Percentiles rank a stretch among this genome's conserved stretches.
These are phyloP conservation scores for Fusarium azukiicola DNA, from an alignment of 2,329 filamentous ascomycete species.

Conservation along the genomic window DNA sequence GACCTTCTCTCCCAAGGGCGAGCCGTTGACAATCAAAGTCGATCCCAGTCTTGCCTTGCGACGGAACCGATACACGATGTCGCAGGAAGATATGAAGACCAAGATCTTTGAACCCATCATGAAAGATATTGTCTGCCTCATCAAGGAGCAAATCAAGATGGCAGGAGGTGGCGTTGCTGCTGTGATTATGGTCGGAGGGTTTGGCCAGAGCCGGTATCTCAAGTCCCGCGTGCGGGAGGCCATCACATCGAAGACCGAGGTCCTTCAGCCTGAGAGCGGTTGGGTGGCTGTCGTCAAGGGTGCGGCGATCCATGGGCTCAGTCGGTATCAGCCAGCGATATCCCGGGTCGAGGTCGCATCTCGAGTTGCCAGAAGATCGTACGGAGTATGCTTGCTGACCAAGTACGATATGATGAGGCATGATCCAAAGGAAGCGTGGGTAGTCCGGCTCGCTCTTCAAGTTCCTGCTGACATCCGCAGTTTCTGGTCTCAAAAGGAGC, in stretches of 20 bases:
- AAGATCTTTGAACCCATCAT: conserved; percentile 67
- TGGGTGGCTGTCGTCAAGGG: conserved; percentile 75
- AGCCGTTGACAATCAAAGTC: conserved; percentile 62
- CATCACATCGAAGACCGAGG: conserved; percentile 60
- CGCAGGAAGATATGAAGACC: conserved; percentile 83
- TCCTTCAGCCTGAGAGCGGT: conserved; percentile 71
- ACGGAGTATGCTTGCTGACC: conserved; percentile 61
- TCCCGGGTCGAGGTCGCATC: conserved; percentile 59
- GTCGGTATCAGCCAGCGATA: conserved; percentile 55
- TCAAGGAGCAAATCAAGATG: conserved; percentile 65
- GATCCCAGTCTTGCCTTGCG: conserved; percentile 59
- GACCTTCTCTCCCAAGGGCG: conserved; percentile 59
- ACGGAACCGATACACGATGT: conserved; percentile 57
- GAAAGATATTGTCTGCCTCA: conserved; percentile 67
- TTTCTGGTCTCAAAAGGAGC: conserved; percentile 64
- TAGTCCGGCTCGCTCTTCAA: background rate
- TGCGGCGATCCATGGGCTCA: conserved; percentile 68
- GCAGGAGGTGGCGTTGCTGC: conserved; percentile 60
- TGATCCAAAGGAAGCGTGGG: conserved; percentile 61
- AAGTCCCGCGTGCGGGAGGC: conserved; percentile 64
- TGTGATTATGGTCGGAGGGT: conserved; percentile 72
- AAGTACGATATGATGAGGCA: conserved; percentile 63
- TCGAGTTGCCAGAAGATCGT: conserved; percentile 62
- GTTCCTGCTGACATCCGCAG: conserved; percentile 50
- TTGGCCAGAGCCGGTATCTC: conserved; percentile 70